Evolutionary conservation across 805 yeast genomes (phyloP).

Genomic region (Saccharomyces kudriavzevii): DNA sequence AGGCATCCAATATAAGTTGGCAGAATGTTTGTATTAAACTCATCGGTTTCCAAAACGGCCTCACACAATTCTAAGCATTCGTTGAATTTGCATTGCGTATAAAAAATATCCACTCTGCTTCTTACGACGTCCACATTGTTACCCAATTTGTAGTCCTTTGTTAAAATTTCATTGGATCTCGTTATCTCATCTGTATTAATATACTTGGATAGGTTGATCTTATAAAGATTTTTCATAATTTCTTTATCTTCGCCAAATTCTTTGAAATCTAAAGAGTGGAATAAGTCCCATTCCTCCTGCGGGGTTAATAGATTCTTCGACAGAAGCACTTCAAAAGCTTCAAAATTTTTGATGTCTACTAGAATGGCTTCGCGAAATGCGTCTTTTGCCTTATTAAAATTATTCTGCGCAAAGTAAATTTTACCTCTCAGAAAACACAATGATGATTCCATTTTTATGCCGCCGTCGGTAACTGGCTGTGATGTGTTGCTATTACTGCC

Average conservation of each 20-base stretch:
- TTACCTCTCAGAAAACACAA: constrained; percentile 80
- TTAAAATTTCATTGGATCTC: constrained; percentile 58
- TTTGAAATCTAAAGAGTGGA: constrained; percentile 46
- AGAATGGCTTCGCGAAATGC: constrained; percentile 78
- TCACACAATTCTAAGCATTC: constrained; percentile 73
- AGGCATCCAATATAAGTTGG: constrained; percentile 79
- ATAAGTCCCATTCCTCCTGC: constrained; percentile 76
- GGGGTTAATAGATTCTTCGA: constrained; percentile 71
- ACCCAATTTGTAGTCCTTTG: constrained; percentile 63
- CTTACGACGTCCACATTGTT: constrained; percentile 63
- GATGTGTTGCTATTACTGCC: constrained; percentile 2
- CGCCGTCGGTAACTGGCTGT: constrained; percentile 48
- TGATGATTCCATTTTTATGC: constrained; percentile 79
- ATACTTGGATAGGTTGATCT: constrained; percentile 68
- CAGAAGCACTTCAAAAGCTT: constrained; percentile 77
- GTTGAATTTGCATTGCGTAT: constrained; percentile 69
- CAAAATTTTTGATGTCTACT: constrained; percentile 87
- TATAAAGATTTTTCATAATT: constrained; percentile 66
- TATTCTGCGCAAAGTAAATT: constrained; percentile 73
- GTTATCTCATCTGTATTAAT: constrained; percentile 47
- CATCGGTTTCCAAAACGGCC: constrained; percentile 45
- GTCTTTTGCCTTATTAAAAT: constrained; percentile 77
- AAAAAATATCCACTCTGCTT: constrained; percentile 60
- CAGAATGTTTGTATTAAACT: constrained; percentile 58
- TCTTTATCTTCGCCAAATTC: constrained; percentile 75